Conservation (phyloP, 345 rosid species). For the Gossypium turneri region DNA sequence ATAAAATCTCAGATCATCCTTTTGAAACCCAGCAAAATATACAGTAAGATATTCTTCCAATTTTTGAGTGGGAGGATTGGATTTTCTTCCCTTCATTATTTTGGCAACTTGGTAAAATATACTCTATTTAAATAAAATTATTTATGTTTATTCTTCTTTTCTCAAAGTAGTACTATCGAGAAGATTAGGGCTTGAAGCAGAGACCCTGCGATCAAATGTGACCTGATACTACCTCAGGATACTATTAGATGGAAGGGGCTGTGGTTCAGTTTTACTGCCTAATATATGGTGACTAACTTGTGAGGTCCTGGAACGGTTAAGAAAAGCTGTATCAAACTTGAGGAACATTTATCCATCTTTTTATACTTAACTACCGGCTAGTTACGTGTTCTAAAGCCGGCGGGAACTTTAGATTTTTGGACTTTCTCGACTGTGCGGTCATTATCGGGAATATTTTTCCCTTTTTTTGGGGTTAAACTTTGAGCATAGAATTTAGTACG, state of each 20-base stretch:
- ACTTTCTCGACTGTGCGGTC: conserved; percentile 11
- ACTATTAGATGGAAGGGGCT: not conserved
- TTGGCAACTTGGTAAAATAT: conserved; percentile 38
- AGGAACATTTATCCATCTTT: not conserved
- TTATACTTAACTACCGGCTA: not conserved
- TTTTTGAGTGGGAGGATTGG: conserved; percentile 10
- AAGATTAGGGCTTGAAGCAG: not conserved
- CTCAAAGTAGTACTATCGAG: not conserved
- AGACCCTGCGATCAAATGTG: not conserved
- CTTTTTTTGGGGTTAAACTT: not conserved
- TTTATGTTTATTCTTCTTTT: conserved; percentile 21
- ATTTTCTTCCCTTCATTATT: conserved; percentile 7
- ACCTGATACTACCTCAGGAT: not conserved
- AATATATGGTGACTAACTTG: not conserved
- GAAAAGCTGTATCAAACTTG: not conserved
- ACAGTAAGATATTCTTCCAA: conserved; percentile 27
- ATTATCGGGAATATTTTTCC: not conserved
- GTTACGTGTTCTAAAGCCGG: not conserved
- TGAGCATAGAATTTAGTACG: conserved; percentile 12
- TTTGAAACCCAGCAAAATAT: conserved; percentile 18
- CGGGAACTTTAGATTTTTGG: not conserved
- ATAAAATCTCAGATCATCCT: conserved; percentile 12
- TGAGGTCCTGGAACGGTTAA: not conserved
- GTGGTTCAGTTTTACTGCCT: not conserved
- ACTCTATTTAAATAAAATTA: conserved; percentile 13